phyloP scores from a whole-genome alignment of 2,329 filamentous ascomycete genomes.

The Venturia asperata region DNA sequence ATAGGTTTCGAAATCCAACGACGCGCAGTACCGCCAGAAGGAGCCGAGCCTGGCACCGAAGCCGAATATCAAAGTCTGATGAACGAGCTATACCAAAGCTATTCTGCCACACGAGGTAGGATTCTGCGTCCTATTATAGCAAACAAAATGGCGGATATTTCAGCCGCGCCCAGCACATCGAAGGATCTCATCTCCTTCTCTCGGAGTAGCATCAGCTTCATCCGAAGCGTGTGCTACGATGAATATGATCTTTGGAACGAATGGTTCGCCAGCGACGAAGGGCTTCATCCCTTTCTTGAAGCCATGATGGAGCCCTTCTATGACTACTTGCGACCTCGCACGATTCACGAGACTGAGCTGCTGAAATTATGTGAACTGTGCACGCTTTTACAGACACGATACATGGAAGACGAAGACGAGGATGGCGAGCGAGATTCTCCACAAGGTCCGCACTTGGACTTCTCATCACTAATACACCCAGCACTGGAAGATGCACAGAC shows the following conservation, averaged over 20 bases:
- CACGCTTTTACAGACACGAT: slow-evolving; percentile 57
- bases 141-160: slow-evolving; percentile 52
- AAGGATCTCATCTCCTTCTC: slow-evolving; percentile 60
- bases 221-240: slow-evolving; percentile 58
- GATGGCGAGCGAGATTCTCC: slow-evolving; percentile 44
- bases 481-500: slow-evolving; percentile 62
- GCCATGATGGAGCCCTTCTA: slow-evolving; percentile 61
- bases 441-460: slow-evolving; percentile 53
- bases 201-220: slow-evolving; percentile 56
- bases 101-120: slow-evolving; percentile 51
- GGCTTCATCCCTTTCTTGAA: slow-evolving; percentile 59
- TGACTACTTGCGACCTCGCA: slow-evolving; percentile 57
- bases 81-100: slow-evolving; percentile 58
- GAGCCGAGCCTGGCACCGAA: slow-evolving; percentile 51
- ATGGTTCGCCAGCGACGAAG: slow-evolving; percentile 58
- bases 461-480: slow-evolving; percentile 54
- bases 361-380: slow-evolving; percentile 61
- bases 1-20: slow-evolving; percentile 63
- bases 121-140: slow-evolving; percentile 55
- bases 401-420: slow-evolving; percentile 48
- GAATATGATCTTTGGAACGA: slow-evolving; percentile 61
- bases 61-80: slow-evolving; percentile 60
- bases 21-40: slow-evolving; percentile 53
- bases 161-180: slow-evolving; percentile 52
- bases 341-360: slow-evolving; percentile 60